A percentile compares a stretch with the other conserved stretches of the same genome.
phyloP scores from a whole-genome alignment of 2,329 filamentous ascomycete species.

The Torrubiellomyces zombiae region DNA sequence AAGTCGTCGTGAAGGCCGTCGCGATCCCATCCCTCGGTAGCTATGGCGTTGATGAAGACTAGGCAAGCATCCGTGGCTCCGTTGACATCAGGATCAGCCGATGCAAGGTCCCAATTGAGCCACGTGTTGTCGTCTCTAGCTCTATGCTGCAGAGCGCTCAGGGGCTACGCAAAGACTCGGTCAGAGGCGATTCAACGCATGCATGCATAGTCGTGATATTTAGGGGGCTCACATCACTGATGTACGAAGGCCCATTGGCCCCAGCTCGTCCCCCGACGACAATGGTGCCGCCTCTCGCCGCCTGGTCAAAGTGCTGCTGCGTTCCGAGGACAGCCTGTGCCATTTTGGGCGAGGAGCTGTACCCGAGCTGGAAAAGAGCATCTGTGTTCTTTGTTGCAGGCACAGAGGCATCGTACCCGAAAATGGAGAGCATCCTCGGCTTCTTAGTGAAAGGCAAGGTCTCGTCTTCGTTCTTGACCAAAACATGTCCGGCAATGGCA shows the following conservation, averaged over 20 bases:
- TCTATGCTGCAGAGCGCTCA: slow-evolving; percentile 39
- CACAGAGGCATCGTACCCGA: slow-evolving; percentile 46
- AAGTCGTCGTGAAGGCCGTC: slow-evolving; percentile 52
- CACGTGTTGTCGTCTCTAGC: slow-evolving; percentile 36
- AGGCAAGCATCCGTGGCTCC: slow-evolving; percentile 44
- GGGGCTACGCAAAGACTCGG: slow-evolving; percentile 28
- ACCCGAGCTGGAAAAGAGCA: slow-evolving; percentile 25
- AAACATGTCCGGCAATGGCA: slow-evolving; percentile 48
- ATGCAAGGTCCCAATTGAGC: slow-evolving; percentile 30
- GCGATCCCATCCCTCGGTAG: slow-evolving; percentile 60
- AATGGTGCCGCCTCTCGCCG: slow-evolving; percentile 33
- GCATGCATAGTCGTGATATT: no score
- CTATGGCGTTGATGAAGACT: slow-evolving; percentile 67
- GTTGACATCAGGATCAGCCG: slow-evolving; percentile 17
- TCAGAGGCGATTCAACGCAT: slow-evolving; percentile 9
- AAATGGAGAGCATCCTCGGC: slow-evolving; percentile 38
- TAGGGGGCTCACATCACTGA: slow-evolving; percentile 23
- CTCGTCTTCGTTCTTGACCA: slow-evolving; percentile 56
- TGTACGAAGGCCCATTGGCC: slow-evolving; percentile 31
- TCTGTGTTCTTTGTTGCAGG: slow-evolving; percentile 31
- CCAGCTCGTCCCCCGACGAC: slow-evolving; percentile 34
- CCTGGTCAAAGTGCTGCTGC: slow-evolving; percentile 28
- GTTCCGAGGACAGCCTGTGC: slow-evolving; percentile 24
- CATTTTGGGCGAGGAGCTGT: slow-evolving; percentile 29
- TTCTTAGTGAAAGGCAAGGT: slow-evolving; percentile 44